These are phyloP conservation scores for Phanerochaete sordida DNA, from an alignment of 768 basidiomycete genomes.

Conservation along the genomic window DNA sequence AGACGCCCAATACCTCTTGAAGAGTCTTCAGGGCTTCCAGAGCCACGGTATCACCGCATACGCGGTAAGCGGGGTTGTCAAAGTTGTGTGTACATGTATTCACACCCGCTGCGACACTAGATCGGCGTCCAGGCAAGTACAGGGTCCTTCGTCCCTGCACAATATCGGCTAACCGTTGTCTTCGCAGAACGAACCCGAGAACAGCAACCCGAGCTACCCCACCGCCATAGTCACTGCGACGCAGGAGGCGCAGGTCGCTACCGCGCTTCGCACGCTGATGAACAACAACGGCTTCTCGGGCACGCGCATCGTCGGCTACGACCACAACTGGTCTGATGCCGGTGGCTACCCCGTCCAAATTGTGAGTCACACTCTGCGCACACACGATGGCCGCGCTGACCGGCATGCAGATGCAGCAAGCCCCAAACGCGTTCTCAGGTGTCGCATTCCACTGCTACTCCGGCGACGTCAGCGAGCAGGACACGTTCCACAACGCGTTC, in stretches of 20 bases:
- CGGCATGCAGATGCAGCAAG: constrained; percentile 47
- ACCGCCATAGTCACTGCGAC: constrained; percentile 52
- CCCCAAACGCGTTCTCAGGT: constrained; percentile 53
- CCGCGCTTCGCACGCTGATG: constrained; percentile 51
- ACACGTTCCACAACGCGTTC: constrained; percentile 49
- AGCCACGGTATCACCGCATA: constrained; percentile 57
- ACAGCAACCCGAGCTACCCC: constrained; percentile 66
- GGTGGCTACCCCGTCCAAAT: constrained; percentile 57
- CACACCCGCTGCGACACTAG: not conserved
- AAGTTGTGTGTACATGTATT: not conserved
- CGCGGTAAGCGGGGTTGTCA: constrained; percentile 28
- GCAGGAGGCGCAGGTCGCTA: constrained; percentile 58
- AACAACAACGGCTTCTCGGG: constrained; percentile 56
- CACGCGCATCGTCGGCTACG: constrained; percentile 63
- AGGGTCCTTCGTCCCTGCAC: not conserved
- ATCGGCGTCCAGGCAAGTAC: constrained; percentile 48
- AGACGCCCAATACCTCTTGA: constrained; percentile 75
- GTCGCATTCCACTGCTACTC: constrained; percentile 73
- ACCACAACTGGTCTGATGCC: constrained; percentile 76
- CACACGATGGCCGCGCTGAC: not conserved
- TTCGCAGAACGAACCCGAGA: constrained; percentile 47
- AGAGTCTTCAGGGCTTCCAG: constrained; percentile 66
- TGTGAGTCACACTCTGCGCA: constrained; percentile 27
- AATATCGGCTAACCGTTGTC: not conserved
- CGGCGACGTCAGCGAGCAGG: constrained; percentile 51